Percentiles rank a stretch among this genome's conserved stretches.
Evolutionary conservation across 768 basidiomycete species (phyloP).

Genomic region (Mrakia blollopis): DNA sequence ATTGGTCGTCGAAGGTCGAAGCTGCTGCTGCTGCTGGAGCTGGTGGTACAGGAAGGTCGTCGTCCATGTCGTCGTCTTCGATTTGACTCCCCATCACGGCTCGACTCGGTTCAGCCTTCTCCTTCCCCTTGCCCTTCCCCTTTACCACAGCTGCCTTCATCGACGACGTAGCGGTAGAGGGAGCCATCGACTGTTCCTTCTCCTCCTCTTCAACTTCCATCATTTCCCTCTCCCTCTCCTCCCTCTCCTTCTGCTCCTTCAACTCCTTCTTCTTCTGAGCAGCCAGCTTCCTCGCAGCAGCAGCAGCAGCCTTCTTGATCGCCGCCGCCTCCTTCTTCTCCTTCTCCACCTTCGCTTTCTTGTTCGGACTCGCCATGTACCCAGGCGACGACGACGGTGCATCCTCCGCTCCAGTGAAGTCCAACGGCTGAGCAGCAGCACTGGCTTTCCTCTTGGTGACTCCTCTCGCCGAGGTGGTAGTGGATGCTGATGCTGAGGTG

Average conservation of each 20-base stretch:
- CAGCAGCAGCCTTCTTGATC: neutral
- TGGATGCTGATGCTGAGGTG: neutral
- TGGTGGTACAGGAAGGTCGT: neutral
- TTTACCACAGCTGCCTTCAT: neutral
- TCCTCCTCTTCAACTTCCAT: no score
- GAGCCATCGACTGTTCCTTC: neutral
- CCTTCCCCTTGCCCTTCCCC: neutral
- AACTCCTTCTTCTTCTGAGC: neutral
- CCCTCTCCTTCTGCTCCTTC: neutral
- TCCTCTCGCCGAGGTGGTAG: neutral
- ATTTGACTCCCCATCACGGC: constrained; percentile 5
- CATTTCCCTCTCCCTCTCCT: neutral
- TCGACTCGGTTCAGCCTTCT: neutral
- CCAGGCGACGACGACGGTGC: neutral
- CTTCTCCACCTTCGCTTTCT: neutral
- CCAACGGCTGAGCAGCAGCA: no score
- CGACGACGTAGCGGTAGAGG: neutral
- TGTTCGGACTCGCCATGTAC: neutral
- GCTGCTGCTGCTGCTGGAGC: neutral
- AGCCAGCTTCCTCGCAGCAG: neutral
- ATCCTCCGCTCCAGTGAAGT: neutral
- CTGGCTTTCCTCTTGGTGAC: neutral
- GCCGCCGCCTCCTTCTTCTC: neutral
- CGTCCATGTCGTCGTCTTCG: neutral
- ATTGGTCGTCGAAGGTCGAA: neutral